phyloP scores from a whole-genome alignment of 192 early-diverging fungal species.

The Mortierella antarctica region DNA sequence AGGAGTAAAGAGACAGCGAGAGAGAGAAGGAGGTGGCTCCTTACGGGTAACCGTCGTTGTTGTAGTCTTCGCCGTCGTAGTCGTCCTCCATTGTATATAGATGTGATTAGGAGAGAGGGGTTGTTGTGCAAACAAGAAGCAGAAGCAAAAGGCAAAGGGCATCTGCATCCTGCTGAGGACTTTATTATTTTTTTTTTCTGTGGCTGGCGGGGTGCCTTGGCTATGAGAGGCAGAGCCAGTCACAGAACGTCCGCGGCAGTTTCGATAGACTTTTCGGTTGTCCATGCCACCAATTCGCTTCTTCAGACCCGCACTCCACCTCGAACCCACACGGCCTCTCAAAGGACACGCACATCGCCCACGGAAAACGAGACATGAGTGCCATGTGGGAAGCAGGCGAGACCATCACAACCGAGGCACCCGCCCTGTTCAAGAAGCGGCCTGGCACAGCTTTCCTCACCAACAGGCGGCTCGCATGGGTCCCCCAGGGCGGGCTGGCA shows the following conservation, averaged over 20 bases:
- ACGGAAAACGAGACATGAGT: not conserved
- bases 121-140: too few relatives aligned
- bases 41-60: constrained; percentile 40
- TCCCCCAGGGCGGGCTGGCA: constrained; percentile 52
- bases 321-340: not conserved
- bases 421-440: constrained; percentile 20
- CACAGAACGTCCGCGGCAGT: too few relatives aligned
- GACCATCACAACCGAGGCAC: constrained; percentile 17
- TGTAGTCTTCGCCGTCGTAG: constrained; percentile 35
- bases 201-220: too few relatives aligned
- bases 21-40: not conserved
- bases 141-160: too few relatives aligned
- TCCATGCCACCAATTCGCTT: constrained; percentile 1
- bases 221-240: too few relatives aligned
- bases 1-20: not conserved
- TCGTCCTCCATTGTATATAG: constrained; percentile 32
- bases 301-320: not conserved
- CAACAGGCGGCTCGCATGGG: constrained; percentile 67
- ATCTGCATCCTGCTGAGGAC: too few relatives aligned
- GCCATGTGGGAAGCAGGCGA: constrained; percentile 46
- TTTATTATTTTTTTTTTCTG: too few relatives aligned
- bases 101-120: too few relatives aligned
- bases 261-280: too few relatives aligned
- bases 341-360: not conserved
- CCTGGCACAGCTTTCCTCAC: constrained; percentile 62